Evolutionary conservation across 805 yeast genomes (phyloP), one percentile per base, ranked within the genome.

Genomic region (Brettanomyces nanus): DNA sequence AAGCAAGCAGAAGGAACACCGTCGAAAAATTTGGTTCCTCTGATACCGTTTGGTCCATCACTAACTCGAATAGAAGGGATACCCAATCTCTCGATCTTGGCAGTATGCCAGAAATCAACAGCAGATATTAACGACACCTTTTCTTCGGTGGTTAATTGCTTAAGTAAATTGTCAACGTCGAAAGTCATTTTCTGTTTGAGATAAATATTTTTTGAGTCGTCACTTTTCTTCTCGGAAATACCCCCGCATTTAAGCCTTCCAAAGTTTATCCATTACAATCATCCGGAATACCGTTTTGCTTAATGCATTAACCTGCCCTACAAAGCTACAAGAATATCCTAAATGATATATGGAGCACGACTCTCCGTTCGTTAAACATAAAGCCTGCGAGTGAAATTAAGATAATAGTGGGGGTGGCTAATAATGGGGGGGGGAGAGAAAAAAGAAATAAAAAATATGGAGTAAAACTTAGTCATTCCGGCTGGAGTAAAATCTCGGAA

Each of bases 21-120:
- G 38, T 64, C 56, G 47, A 66, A 63, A 41, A 64, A 63, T 17
- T 55, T 59, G 31, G 65, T 62, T 4, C 73, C 73, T 41, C 73
- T 54, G 38, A 69, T 51, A 35, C 74, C 74, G 44, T 69, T 69
- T 26, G 74, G 74, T 4, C 73, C 74, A 46, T 69, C 74, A 4
- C 52, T 43, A 9, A 59, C 46, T 36, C 69, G 49, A 4, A 65
- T 38, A 6, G 58, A 45, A 1, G 69, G 70, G 25, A 67, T 43
- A 7, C 51, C 52, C 35, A 65, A 47, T 39, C 69, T 45, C 15
- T 48, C 53, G 26, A 66, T 52, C 2, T 48, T 37, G 19, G 33
- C 35, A 3, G 70, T 63, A 51, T 66, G 70, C 71, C 71, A 67
- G 47, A 58, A 58, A 38, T 66, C 69, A 9, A 19, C 42, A 10